A percentile compares a stretch with the other conserved stretches of the same genome.
These are phyloP conservation scores for Lactarius deliciosus DNA, from an alignment of 768 basidiomycete species.

Conservation along the genomic window DNA sequence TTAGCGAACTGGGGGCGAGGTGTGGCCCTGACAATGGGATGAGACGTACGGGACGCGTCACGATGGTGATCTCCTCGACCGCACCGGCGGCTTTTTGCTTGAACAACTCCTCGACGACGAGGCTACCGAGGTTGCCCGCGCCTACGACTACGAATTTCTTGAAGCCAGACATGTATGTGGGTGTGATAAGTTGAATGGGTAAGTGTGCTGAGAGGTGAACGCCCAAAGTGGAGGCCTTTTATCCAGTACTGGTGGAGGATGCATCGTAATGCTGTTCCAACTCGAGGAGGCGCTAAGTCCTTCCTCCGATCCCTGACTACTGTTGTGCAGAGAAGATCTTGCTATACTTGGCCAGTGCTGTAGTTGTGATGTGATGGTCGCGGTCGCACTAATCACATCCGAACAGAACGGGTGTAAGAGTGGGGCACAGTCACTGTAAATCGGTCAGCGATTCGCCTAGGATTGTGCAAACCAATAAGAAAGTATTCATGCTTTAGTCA, in stretches of 20 bases:
- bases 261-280: not conserved
- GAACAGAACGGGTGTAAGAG: not conserved
- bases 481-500: not conserved
- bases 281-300: too few species aligned
- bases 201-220: not conserved
- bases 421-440: not conserved
- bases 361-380: not conserved
- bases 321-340: not conserved
- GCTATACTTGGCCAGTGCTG: not conserved
- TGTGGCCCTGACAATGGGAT: too few species aligned
- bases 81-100: slow-evolving; percentile 25
- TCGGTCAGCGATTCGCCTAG: not conserved
- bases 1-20: too few species aligned
- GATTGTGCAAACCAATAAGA: not conserved
- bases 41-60: slow-evolving; percentile 26
- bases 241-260: not conserved
- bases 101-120: slow-evolving; percentile 28
- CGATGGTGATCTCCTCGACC: slow-evolving; percentile 21
- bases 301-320: not conserved
- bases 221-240: not conserved
- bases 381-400: not conserved
- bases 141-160: slow-evolving; percentile 27
- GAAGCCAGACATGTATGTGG: slow-evolving; percentile 21
- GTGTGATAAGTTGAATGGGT: not conserved
- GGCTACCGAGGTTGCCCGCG: slow-evolving; percentile 27